phyloP scores from a whole-genome alignment of 2,329 filamentous ascomycete genomes.

The Xylaria digitata region DNA sequence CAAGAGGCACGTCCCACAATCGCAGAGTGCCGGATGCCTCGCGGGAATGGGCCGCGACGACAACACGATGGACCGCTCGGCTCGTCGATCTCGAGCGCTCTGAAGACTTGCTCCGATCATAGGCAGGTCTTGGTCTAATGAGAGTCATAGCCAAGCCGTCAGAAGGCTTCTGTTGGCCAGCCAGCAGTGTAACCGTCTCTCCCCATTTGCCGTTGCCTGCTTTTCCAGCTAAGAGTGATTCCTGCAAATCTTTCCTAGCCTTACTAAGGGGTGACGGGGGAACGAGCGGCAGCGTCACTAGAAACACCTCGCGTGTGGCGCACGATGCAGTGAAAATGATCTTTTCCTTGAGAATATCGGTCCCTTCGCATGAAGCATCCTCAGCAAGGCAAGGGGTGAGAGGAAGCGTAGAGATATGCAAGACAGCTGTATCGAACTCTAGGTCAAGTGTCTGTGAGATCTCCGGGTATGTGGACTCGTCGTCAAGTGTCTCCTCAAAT shows the following conservation, averaged over 20 bases:
- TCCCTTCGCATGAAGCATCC: constrained; percentile 61
- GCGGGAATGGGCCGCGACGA: constrained; percentile 70
- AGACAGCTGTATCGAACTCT: constrained; percentile 66
- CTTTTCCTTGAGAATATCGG: constrained; percentile 63
- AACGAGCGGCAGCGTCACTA: constrained; percentile 69
- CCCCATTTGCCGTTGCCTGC: constrained; percentile 73
- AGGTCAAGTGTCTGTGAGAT: constrained; percentile 71
- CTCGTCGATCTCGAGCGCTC: constrained; percentile 53
- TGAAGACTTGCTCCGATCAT: constrained; percentile 52
- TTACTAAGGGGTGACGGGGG: constrained; percentile 72
- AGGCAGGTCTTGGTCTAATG: constrained; percentile 54
- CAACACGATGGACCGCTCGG: constrained; percentile 53
- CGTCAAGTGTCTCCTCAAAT: constrained; percentile 65
- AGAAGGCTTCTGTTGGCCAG: constrained; percentile 64
- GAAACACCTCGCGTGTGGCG: constrained; percentile 65
- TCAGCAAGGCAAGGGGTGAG: constrained; percentile 61
- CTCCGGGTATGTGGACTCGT: constrained; percentile 63
- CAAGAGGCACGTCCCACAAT: constrained; percentile 68
- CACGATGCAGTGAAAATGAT: constrained; percentile 72
- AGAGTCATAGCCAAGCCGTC: constrained; percentile 68
- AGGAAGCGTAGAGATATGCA: constrained; percentile 67
- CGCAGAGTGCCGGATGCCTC: constrained; percentile 69
- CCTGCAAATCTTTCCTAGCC: constrained; percentile 63
- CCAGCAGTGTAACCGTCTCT: constrained; percentile 66
- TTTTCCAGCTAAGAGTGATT: constrained; percentile 62